Evolutionary conservation across 2,329 filamentous ascomycete species (phyloP), one percentile per base, ranked within the genome.

Genomic region (Cytospora chrysosperma): DNA sequence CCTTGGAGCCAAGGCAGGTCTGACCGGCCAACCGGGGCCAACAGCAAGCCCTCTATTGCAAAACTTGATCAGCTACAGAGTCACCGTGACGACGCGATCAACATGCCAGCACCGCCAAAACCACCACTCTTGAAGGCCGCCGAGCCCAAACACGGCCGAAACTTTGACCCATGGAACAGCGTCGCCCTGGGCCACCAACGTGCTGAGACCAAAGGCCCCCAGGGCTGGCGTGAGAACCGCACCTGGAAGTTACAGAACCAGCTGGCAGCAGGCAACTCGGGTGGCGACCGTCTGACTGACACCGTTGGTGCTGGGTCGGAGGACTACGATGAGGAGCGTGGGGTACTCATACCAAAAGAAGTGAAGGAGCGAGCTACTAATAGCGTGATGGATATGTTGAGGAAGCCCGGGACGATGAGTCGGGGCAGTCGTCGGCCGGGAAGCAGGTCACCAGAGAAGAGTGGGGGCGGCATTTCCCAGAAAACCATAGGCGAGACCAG

Each of bases 101-200:
- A 53, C 21, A 70, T 68, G 67, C 62, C 65, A 7, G 52, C 61
- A 3, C 57, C 61, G 2, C 24, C 59, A 2, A 56, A 59, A 6
- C 37, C 61, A 57, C 56, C 66, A 27, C 66, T 72, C 0, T 67
- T 72, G 62, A 75, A 71, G 64, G 74, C 76, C 34, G 76, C 79
- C 24, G 72, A 79, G 56, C 80, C 82, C 26, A 73, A 71, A 40
- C 74, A 76, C 70, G 74, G 76, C 28, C 75, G 76, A 40, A 71
- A 72, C 64, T 90, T 89, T 70, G 88, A 90, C 74, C 81, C 86
- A 6, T 91, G 87, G 87, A 92, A 92, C 76, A 88, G 87, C 17
- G 85, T 87, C 15, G 87, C 88, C 7, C 88, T 89, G 0, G 91
- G 91, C 53, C 92, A 97, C 73, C 93, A 96, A 75, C 83, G 87